Evolutionary conservation across 768 basidiomycete genomes (phyloP).

Genomic region (Phallus indusiatus): DNA sequence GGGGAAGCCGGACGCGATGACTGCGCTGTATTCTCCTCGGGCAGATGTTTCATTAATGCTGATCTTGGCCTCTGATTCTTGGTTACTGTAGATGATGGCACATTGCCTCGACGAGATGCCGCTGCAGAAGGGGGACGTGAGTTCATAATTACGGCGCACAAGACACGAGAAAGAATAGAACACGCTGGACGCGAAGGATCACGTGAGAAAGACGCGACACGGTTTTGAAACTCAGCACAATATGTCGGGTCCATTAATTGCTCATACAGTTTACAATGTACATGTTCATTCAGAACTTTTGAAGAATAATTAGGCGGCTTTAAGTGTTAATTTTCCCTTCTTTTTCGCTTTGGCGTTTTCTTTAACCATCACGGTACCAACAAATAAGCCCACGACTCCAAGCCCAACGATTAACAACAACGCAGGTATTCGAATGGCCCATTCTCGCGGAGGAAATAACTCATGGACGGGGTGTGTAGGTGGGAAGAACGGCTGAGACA

Average conservation of each 20-base stretch:
- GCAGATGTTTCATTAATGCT: not conserved
- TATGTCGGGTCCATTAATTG: not conserved
- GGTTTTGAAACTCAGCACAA: not conserved
- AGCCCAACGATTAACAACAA: constrained; percentile 75
- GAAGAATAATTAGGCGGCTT: constrained; percentile 40
- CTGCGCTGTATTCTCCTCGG: not conserved
- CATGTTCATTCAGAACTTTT: not conserved
- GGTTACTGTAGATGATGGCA: not conserved
- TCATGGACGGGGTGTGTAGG: constrained; percentile 58
- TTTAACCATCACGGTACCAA: constrained; percentile 66
- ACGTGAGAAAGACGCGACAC: constrained; percentile 3
- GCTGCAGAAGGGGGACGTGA: constrained; percentile 7
- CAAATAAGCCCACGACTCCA: constrained; percentile 67
- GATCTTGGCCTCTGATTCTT: not conserved
- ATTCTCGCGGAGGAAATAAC: constrained; percentile 84
- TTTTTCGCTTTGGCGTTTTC: constrained; percentile 27
- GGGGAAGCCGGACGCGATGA: constrained; percentile 1
- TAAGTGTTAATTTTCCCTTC: constrained; percentile 55
- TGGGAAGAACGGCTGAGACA: constrained; percentile 76
- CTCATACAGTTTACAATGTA: not conserved
- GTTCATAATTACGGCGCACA: not conserved
- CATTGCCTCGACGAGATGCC: not conserved
- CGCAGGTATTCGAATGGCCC: constrained; percentile 84
- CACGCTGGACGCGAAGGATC: constrained; percentile 1
- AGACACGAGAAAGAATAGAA: not conserved